These are phyloP conservation scores for Coriaria nepalensis DNA, from an alignment of 306 rosid species.

Conservation along the genomic window DNA sequence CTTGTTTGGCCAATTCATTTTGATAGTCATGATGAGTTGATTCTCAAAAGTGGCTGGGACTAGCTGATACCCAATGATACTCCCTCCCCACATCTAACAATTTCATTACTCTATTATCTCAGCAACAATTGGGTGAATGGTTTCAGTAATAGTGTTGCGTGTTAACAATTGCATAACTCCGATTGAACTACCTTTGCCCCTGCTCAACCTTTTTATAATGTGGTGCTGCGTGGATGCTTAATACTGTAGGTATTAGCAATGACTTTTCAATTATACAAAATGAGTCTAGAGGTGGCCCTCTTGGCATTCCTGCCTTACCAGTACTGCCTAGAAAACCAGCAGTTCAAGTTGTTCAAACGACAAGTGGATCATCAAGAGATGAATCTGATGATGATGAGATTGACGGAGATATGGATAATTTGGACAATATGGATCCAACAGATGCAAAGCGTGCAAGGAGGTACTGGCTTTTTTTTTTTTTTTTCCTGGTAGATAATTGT, in stretches of 20 bases:
- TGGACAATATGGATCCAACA: constrained; percentile 35
- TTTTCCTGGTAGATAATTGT: constrained; percentile 1
- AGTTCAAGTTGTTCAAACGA: constrained; percentile 26
- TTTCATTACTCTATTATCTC: too few species aligned
- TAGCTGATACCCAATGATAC: too few species aligned
- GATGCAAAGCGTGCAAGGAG: constrained; percentile 48
- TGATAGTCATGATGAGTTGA: too few species aligned
- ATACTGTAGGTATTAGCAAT: constrained; percentile 16
- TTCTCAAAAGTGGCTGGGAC: too few species aligned
- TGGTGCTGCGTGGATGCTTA: constrained; percentile 1
- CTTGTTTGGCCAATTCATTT: too few species aligned
- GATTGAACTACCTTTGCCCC: background rate
- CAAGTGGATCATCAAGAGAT: constrained; percentile 48
- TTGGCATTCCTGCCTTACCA: constrained; percentile 29
- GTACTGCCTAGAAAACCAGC: constrained; percentile 19
- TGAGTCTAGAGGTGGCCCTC: constrained; percentile 23
- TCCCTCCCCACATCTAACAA: too few species aligned
- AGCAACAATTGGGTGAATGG: too few species aligned
- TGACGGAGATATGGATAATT: constrained; percentile 39
- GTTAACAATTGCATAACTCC: too few species aligned
- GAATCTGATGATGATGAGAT: constrained; percentile 50
- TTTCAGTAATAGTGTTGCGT: too few species aligned
- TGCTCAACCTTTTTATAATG: background rate
- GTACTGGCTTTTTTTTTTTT: constrained; percentile 14
- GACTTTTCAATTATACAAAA: constrained; percentile 15